Evolutionary conservation across 148 eudicot genomes (phyloP), one percentile per base, ranked within the genome.

Genomic region (Gaultheria prostrata): DNA sequence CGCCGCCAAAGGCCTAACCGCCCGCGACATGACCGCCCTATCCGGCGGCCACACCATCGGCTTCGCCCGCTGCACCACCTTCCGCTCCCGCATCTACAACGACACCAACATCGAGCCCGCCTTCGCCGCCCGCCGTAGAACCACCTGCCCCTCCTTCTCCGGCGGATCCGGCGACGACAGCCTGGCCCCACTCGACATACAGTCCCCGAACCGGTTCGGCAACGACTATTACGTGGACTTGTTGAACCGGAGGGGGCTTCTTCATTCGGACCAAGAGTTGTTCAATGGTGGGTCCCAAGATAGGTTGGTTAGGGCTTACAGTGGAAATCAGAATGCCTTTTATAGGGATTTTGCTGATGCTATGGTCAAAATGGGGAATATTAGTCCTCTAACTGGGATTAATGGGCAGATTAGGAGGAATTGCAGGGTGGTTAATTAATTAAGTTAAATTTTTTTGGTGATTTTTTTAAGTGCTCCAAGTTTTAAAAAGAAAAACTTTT

Each of bases 1-100:
- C 24, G 32, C 83, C 11, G 45, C 76, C 82, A 87, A 92, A 50
- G 87, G 87, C 49, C 86, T 92, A 20, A 46, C 61, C 20, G 85
- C 83, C 61, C 65, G 78, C 1, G 95, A 92, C 53, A 87, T 92
- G 91, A 88, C 91, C 28, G 90, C 90, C 33, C 91, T 91, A 24
- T 91, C 93, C 1, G 95, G 95, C 7, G 88, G 85, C 81, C 94
- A 92, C 89, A 89, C 94, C 39, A 84, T 92, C 50, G 93, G 93
- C 49, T 86, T 71, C 18, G 92, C 91, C 51, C 89, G 83, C 8
- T 92, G 94, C 84, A 14, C 20, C 77, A 87, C 82, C 84, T 92
- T 89, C 80, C 80, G 91, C 0, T 15, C 82, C 80, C 93, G 83
- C 77, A 82, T 92, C 24, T 87, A 90, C 86, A 88, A 86, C 61